Evolutionary conservation across 2,329 filamentous ascomycete species (phyloP).

Genomic region (Endoconidiophora polonica): DNA sequence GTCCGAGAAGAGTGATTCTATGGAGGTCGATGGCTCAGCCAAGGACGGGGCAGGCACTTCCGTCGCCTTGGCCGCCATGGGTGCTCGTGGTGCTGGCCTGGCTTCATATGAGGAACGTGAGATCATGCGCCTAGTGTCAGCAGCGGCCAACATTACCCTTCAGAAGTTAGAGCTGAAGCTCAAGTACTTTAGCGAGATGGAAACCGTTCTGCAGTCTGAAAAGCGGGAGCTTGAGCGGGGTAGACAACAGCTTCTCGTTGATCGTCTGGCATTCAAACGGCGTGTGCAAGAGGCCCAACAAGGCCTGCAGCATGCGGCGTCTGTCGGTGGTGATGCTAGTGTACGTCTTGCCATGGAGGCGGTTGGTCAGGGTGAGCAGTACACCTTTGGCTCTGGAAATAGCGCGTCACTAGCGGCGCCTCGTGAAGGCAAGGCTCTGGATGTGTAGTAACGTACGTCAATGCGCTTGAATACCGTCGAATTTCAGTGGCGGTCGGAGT

Average conservation of each 20-base stretch:
- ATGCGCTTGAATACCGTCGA: no score
- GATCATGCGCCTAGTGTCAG: conserved; percentile 83
- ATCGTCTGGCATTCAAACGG: conserved; percentile 78
- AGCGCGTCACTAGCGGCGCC: conserved; percentile 1
- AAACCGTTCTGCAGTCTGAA: conserved; percentile 79
- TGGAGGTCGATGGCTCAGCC: conserved; percentile 40
- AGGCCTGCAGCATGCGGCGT: conserved; percentile 40
- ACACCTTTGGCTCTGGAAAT: conserved; percentile 32
- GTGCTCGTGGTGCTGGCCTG: conserved; percentile 70
- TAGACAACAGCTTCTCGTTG: conserved; percentile 83
- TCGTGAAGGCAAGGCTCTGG: conserved; percentile 8
- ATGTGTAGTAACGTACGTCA: conserved; percentile 5
- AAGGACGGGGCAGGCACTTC: conserved; percentile 38
- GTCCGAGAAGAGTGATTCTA: conserved; percentile 28
- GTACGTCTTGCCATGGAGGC: conserved; percentile 31
- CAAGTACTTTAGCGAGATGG: conserved; percentile 92
- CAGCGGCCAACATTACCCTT: conserved; percentile 82
- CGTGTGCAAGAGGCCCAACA: conserved; percentile 72
- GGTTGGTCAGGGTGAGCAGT: conserved; percentile 31
- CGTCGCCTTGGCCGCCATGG: conserved; percentile 71
- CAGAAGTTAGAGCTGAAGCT: conserved; percentile 94
- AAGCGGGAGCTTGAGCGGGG: conserved; percentile 82
- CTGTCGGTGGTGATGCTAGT: conserved; percentile 33
- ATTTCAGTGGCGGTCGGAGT: no score
- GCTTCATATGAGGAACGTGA: conserved; percentile 94